Conservation (phyloP, 1,284 basidiomycete species). For the Sphagnurus paluster region DNA sequence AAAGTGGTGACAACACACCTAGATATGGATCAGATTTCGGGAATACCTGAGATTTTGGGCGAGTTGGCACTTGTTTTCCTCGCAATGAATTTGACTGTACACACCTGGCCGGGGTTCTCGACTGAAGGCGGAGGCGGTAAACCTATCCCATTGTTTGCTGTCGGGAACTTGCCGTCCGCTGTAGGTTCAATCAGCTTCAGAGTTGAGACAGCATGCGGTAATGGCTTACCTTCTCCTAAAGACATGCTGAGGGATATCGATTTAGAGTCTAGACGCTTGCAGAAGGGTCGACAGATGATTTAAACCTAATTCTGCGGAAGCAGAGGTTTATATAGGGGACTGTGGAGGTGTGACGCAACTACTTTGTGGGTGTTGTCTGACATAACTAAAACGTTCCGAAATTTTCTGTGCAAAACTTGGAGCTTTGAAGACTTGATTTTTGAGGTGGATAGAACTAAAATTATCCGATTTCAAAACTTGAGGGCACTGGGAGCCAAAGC, state of each 20-base stretch:
- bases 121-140: conserved; percentile 33
- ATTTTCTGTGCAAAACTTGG: neutral
- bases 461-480: too few species aligned
- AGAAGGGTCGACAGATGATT: neutral
- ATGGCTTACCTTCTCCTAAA: conserved; percentile 24
- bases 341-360: conserved; percentile 19
- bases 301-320: neutral
- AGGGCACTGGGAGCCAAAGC: too few species aligned
- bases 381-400: neutral
- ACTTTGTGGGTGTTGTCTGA: conserved; percentile 17
- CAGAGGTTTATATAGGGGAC: conserved; percentile 4
- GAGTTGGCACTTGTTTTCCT: too few species aligned
- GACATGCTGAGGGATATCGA: conserved; percentile 18
- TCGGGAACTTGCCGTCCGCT: conserved; percentile 36
- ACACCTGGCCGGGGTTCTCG: conserved; percentile 38
- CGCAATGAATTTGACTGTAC: conserved; percentile 1
- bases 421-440: neutral
- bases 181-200: neutral
- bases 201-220: neutral
- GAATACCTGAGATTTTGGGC: conserved; percentile 27
- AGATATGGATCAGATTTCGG: conserved; percentile 31
- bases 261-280: neutral
- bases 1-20: conserved; percentile 16
- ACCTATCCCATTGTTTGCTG: conserved; percentile 23
- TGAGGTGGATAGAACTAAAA: too few species aligned